Evolutionary conservation across 2,329 filamentous ascomycete genomes (phyloP), one percentile per base, ranked within the genome.

Genomic region (Aspergillus sp.): DNA sequence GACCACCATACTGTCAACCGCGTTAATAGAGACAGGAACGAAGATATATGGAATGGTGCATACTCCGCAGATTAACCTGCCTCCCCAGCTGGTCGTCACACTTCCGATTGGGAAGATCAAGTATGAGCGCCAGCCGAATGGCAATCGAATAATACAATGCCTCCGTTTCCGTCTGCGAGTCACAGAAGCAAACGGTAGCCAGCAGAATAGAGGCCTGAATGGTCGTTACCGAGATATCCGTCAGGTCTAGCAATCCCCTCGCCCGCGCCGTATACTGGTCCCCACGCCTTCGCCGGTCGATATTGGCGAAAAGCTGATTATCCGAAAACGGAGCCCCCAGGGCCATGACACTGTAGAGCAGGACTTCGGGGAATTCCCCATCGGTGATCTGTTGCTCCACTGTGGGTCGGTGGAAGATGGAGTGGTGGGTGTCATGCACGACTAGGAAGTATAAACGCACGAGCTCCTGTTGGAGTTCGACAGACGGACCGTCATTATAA

Each of bases 201-300:
- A 78, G 61, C 5, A 79, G 60, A 5, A 79, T 69, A 42, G 73
- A 75, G 5, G 73, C 73, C 60, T 78, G 77, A 9, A 78, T 65
- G 1, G 72, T 77, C 3, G 53, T 64, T 17, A 78, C 53, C 4
- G 70, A 73, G 15, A 77, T 67, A n/a, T 74, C 65, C 7, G 73
- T 70, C 22, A 77, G 57, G 51, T 76, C 64, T 6, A 76, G 63
- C 1, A 71, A 45, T 38, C n/a, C 39, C 20, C 51, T 45, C 1
- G 51, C 51, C 4, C 34, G 26, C 15, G 26, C 41, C 12, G 51
- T 30, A 26, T 45, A 53, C 13, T 39, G 5, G 4, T 53, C 51
- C 1, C 51, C 51, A 3, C 51, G 42, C 3, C 17, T 17, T 2
- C 51, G 41, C 8, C 51, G 42, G 24, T 53, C 51, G 30, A 26